Base-by-base conservation (phyloP, 2,329 filamentous ascomycete species). In the Pseudogymnoascus sp. region DNA sequence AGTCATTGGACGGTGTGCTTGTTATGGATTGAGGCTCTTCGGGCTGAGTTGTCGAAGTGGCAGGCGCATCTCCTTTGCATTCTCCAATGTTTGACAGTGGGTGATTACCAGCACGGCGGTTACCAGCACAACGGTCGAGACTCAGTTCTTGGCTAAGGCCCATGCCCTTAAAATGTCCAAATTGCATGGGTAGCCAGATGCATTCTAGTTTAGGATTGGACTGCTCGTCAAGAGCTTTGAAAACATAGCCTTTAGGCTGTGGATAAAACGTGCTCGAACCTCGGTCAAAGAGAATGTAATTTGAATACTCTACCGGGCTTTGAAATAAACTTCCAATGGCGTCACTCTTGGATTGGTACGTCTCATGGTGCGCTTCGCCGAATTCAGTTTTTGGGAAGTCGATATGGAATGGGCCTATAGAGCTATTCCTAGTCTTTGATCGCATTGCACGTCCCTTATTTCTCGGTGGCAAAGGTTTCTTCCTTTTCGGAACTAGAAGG, bases 251-350 rank as follows among this genome's bases (percentile, higher is more conserved):
- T 64, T 65, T 6, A 60, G 57, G 26, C 63, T 34, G n/a, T 64
- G 64, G 29, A 65, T 65, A 45, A 62, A 61, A 21, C 65, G 61
- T 5, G 39, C 62, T 16, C 45, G 51, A 14, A 23, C 61, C 18
- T 42, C 61, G 62, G 64, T 69, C 63, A 34, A 65, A 68, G 12
- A 66, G 65, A 36, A 60, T 68, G 40, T 64, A 68, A 42, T 67
- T 65, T 14, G 69, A 65, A 60, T 67, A 66, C 21, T 67, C 60
- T 8, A 64, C 63, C n/a, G 63, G n/a, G 11, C 65, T 69, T 39
- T 65, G 63, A 6, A 47, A 66, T 5, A 69, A 36, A 16, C 62
- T 64, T n/a, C 62, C 39, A 31, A 71, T 63, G 7, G 67, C 69
- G 16, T 68, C 63, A 7, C 29, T 60, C 62, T 63, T 67, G 16